Base-by-base conservation (phyloP, 2,329 filamentous ascomycete genomes). In the Teratosphaeria gauchensis region DNA sequence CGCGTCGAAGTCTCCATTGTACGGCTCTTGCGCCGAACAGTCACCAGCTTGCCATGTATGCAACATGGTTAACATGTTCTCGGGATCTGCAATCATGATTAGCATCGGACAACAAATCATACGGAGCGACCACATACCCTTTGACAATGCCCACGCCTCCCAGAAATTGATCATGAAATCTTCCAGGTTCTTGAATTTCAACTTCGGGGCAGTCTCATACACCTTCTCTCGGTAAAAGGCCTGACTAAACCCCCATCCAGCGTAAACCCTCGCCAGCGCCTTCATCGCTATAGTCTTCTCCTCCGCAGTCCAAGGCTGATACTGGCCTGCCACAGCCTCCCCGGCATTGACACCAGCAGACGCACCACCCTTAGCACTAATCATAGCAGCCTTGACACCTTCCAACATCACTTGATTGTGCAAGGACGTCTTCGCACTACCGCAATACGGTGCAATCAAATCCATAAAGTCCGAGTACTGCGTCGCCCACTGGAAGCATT, bases 241-340 rank as follows among this genome's bases (percentile, higher is more conserved):
- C 28, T 92, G 88, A 56, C 84, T 88, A 66, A 92, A 88, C 0
- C 89, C 89, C 88, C 83, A 94, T 0, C 88, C 89, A 1, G 89
- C 88, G 72, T 94, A 94, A 0, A 85, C 88, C 5, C 71, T 62
- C 1, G 68, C 69, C 6, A 92, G 82, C 0, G 89, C 88, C 66
- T 86, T 90, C 48, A 92, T 68, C 0, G 83, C 85, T 21, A 77
- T 74, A 16, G 77, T 74, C 54, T 71, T 80, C 62, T 86, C 80
- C 55, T 82, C 76, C 0, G 74, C 72, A 2, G 75, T 79, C 68
- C 68, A 70, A 6, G 56, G 54, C n/a, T 62, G 59, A 54, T 66
- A 66, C 16, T 59, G 59, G 7, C 62, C 70, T 66, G 12, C 76
- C 70, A 60, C 77, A 72, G 48, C 76, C 31, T 78, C 78, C 31